phyloP scores from a whole-genome alignment of 202 grass and related monocot species.

The Musa balbisiana region DNA sequence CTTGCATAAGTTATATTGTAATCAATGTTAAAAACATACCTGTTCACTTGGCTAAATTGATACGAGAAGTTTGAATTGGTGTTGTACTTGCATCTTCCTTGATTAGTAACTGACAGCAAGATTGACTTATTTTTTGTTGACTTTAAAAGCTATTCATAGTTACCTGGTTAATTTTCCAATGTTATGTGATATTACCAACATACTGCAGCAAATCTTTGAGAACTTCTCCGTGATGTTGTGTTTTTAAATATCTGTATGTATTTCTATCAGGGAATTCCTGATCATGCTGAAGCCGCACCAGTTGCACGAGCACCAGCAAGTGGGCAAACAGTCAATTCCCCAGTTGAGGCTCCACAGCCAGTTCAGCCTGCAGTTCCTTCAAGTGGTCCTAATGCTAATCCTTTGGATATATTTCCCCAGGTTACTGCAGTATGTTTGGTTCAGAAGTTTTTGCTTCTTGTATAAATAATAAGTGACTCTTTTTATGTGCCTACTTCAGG shows the following conservation, averaged over 20 bases:
- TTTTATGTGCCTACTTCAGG: conserved; percentile 34
- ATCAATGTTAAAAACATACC: too few species aligned
- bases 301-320: conserved; percentile 44
- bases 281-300: conserved; percentile 47
- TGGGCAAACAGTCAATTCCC: conserved; percentile 37
- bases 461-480: neutral
- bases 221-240: neutral
- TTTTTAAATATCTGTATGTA: neutral
- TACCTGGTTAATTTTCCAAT: too few species aligned
- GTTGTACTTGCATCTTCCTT: too few species aligned
- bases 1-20: too few species aligned
- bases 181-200: too few species aligned
- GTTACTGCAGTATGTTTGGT: conserved; percentile 32
- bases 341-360: conserved; percentile 28
- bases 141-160: too few species aligned
- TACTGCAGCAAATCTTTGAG: neutral
- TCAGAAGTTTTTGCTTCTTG: neutral
- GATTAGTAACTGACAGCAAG: too few species aligned
- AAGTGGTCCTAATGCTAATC: conserved; percentile 78
- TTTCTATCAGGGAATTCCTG: conserved; percentile 75
- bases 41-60: too few species aligned
- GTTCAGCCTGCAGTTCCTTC: conserved; percentile 48
- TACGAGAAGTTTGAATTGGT: too few species aligned
- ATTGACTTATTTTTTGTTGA: too few species aligned
- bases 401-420: conserved; percentile 84